Evolutionary conservation across 495 filamentous ascomycete genomes (phyloP), one percentile per base, ranked within the genome.

Genomic region (Friedmanniomyces simplex): DNA sequence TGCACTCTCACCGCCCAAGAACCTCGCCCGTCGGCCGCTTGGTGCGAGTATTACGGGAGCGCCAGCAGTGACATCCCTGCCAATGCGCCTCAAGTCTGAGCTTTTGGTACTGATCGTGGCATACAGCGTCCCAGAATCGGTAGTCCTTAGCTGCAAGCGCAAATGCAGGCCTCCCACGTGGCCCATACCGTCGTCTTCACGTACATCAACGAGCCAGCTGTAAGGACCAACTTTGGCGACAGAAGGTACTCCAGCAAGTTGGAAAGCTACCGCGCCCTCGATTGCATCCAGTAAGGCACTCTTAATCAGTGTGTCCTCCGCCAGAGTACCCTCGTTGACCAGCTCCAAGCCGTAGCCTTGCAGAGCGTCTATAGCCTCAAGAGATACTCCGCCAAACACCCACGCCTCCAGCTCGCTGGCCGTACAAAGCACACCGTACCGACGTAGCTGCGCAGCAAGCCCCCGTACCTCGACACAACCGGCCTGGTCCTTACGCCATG

Each of bases 221-320:
- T 25, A 54, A 11, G 55, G 39, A n/a, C 55, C 42, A 6, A 58
- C n/a, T 16, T 46, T 49, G n/a, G 50, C 1, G 4, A 57, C 26
- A 25, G 22, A 36, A 20, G 16, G 3, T 13, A 14, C n/a, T 22
- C 20, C 26, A 14, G 39, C 50, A 0, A 62, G 50, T 20, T 14
- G 14, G 21, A 49, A 51, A 0, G 49, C 25, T 11, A 58, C 36
- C 1, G 50, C 28, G 32, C 41, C 60, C 22, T 62, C 51, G 7
- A 62, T 54, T 6, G 55, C 55, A 6, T 58, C 55, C 30, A 62
- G 51, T 14, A 62, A 37, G 10, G 53, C 32, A 21, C 54, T 49
- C 18, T 37, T 50, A 18, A 50, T 22, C 24, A 8, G 1, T 39
- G 16, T 1, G 21, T 11, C 21, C 6, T n/a, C 3, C 20, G 34